Conservation (phyloP, 257 asterid genomes). For the Eustoma russellianum region DNA sequence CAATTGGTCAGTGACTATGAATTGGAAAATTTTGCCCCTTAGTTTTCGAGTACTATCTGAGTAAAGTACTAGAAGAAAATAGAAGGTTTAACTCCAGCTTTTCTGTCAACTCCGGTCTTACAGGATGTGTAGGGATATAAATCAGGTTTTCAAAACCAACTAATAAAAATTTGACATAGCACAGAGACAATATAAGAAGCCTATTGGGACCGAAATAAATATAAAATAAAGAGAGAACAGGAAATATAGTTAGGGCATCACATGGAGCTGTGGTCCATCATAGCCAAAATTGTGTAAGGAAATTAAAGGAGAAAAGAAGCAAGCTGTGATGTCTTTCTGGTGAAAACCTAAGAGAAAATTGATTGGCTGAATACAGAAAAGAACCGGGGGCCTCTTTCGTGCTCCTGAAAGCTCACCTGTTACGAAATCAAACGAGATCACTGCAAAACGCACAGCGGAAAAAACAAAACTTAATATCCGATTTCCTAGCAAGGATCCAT, state of each 20-base stretch:
- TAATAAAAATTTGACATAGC: no score
- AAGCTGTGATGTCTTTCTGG: constrained; percentile 5
- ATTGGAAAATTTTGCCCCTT: background rate
- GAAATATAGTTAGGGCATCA: constrained; percentile 1
- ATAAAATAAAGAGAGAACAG: background rate
- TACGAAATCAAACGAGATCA: background rate
- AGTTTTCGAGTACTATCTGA: background rate
- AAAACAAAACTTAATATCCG: no score
- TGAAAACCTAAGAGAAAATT: background rate
- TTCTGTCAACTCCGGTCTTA: no score
- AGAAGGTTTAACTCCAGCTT: no score
- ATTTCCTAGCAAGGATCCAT: no score
- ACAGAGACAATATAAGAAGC: background rate
- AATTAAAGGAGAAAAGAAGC: background rate
- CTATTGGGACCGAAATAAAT: background rate
- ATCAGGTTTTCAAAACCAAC: background rate
- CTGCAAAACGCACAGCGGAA: no score
- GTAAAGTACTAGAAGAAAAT: no score
- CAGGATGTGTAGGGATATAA: no score
- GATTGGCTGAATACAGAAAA: constrained; percentile 17
- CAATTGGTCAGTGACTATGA: background rate
- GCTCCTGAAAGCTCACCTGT: background rate
- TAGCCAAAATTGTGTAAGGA: background rate
- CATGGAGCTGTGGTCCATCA: constrained; percentile 12
- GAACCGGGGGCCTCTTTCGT: no score